Evolutionary conservation across 805 yeast genomes (phyloP).

Genomic region (Saitoella complicata): DNA sequence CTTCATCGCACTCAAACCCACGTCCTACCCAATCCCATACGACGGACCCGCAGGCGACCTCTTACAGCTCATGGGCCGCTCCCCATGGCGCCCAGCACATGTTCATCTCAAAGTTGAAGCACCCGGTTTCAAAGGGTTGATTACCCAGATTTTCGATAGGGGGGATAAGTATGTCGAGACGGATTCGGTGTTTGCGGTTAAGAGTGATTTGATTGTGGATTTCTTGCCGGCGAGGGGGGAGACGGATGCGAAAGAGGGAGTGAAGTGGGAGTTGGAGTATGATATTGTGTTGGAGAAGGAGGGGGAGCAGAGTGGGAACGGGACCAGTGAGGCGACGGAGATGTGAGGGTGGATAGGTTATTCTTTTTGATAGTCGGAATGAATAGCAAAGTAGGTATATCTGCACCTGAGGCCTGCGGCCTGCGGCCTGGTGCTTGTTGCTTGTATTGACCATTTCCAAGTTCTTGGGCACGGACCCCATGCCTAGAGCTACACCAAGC

Average conservation of each 20-base stretch:
- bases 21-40: conserved; percentile 23
- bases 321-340: neutral
- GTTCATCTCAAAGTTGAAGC: conserved; percentile 17
- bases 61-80: conserved; percentile 20
- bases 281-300: neutral
- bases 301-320: neutral
- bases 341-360: too few relatives aligned
- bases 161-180: conserved; percentile 18
- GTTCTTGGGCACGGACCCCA: too few relatives aligned
- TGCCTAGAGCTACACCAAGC: too few relatives aligned
- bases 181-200: conserved; percentile 23
- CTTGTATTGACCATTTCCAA: too few relatives aligned
- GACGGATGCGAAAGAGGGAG: conserved; percentile 9
- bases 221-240: conserved; percentile 12
- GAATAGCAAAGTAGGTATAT: too few relatives aligned
- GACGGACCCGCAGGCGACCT: conserved; percentile 25
- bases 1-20: conserved; percentile 20
- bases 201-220: conserved; percentile 19
- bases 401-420: too few relatives aligned
- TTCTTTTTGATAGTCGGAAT: too few relatives aligned
- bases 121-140: conserved; percentile 18
- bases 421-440: too few relatives aligned
- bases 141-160: conserved; percentile 21
- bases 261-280: neutral
- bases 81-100: conserved; percentile 24